Evolutionary conservation across 2,329 filamentous ascomycete genomes (phyloP).

Genomic region (Pseudodiploospora longispora): DNA sequence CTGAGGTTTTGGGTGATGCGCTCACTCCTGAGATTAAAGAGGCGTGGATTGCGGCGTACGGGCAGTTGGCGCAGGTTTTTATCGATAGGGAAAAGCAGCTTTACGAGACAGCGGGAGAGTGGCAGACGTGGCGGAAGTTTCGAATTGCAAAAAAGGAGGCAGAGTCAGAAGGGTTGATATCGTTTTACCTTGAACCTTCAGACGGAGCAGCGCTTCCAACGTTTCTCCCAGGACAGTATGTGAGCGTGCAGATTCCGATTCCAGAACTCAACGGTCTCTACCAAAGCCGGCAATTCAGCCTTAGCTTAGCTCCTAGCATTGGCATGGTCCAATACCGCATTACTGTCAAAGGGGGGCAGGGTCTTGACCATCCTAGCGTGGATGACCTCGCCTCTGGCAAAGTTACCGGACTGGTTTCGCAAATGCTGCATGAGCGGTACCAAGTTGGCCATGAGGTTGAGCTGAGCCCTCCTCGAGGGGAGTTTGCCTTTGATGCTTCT

Average conservation of each 20-base stretch:
- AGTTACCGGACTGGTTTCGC: constrained; percentile 43
- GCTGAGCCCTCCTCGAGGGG: constrained; percentile 43
- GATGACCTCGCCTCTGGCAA: constrained; percentile 26
- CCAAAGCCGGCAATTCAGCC: constrained; percentile 69
- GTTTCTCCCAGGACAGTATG: constrained; percentile 65
- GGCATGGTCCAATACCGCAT: constrained; percentile 59
- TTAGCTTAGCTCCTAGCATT: constrained; percentile 48
- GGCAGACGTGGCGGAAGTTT: constrained; percentile 44
- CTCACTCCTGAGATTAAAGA: constrained; percentile 58
- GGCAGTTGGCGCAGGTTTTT: constrained; percentile 61
- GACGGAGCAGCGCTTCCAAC: constrained; percentile 49
- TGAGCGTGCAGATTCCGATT: constrained; percentile 56
- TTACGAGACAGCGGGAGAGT: constrained; percentile 41
- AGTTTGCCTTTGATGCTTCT: constrained; percentile 18
- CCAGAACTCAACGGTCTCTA: constrained; percentile 47
- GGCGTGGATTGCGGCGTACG: constrained; percentile 66
- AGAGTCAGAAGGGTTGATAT: constrained; percentile 55
- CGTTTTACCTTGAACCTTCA: constrained; percentile 58
- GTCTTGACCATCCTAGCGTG: constrained; percentile 15
- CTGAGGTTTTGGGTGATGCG: constrained; percentile 56
- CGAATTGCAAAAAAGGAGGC: constrained; percentile 50
- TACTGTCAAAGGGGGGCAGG: constrained; percentile 61
- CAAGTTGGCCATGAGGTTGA: constrained; percentile 45
- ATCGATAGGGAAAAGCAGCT: constrained; percentile 55
- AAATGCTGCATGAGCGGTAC: constrained; percentile 41